Conservation (phyloP, 345 rosid species). For the Anastatica hierochuntica region DNA sequence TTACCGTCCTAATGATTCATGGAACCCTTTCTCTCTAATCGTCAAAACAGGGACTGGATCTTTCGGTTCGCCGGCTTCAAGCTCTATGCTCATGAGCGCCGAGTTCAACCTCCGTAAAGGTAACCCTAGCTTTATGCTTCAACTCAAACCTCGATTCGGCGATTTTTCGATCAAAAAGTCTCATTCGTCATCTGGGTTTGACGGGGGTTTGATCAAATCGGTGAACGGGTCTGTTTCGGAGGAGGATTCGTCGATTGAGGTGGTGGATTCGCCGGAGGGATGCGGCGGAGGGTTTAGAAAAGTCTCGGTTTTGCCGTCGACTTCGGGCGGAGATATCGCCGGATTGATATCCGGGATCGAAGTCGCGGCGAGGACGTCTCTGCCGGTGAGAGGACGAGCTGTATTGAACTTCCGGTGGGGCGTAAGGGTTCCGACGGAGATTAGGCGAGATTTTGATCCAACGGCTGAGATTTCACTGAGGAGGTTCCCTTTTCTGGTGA, state of each 20-base stretch:
- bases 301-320: slow-evolving; percentile 26
- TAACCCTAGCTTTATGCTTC: slow-evolving; percentile 85
- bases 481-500: slow-evolving; percentile 65
- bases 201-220: slow-evolving; percentile 16
- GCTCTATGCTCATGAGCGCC: slow-evolving; percentile 84
- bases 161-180: slow-evolving; percentile 84
- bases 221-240: slow-evolving; percentile 26
- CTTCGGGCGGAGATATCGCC: slow-evolving; percentile 32
- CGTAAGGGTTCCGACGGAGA: slow-evolving; percentile 69
- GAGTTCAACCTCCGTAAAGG: slow-evolving; percentile 61
- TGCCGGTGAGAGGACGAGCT: slow-evolving; percentile 61
- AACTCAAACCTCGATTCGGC: slow-evolving; percentile 79
- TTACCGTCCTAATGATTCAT: slow-evolving; percentile 84
- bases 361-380: slow-evolving; percentile 57
- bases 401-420: slow-evolving; percentile 85
- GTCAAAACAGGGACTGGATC: slow-evolving; percentile 78
- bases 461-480: slow-evolving; percentile 39
- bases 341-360: slow-evolving; percentile 52
- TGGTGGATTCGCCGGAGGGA: slow-evolving; percentile 44
- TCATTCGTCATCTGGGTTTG: slow-evolving; percentile 46
- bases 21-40: slow-evolving; percentile 77
- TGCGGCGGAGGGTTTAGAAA: slow-evolving; percentile 35
- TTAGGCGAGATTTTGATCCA: slow-evolving; percentile 26
- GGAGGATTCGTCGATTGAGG: slow-evolving; percentile 54
- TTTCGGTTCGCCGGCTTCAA: slow-evolving; percentile 62